Base-by-base conservation (phyloP, 1,139 yeast genomes). In the Saccharomyces hybrid region DNA sequence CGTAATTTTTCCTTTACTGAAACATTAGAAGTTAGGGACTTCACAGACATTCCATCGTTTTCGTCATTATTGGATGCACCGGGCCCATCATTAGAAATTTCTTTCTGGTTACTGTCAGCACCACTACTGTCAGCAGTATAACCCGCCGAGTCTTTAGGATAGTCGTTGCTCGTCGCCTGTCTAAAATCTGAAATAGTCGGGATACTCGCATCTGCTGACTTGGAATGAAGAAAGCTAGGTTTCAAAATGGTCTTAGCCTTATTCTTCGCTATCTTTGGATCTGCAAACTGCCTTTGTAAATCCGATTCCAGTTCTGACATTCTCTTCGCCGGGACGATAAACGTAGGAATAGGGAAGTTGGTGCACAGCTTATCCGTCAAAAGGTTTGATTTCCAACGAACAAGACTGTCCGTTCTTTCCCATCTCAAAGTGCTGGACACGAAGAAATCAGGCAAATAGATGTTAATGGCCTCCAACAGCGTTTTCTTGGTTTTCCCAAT, bases 321-420 rank as follows among this genome's bases (percentile, higher is more conserved):
- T 60, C 85, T 83, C 60, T 76, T 73, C 1, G 88, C 84, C 0
- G 93, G 90, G 0, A 82, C 85, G 34, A 85, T 78, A 29, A 85
- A 75, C 5, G 83, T 79, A 0, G 95, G 93, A n/a, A 84, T 74
- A 1, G 88, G 85, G 62, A 79, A 84, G 58, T 77, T 75, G 58
- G 80, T 81, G 38, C 84, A 84, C 52, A 86, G 71, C 52, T 85
- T 72, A 65, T 86, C 91, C 29, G 84, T 79, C 50, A 86, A 67
- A 58, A 81, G 76, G 14, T 82, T 79, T 1, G 87, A 80, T 32
- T 73, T 73, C 87, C 88, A 83, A 8, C 84, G 78, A 53, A 79
- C 75, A 21, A 82, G 71, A 12, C 85, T 86, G 2, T 82, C 79
- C 47, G 68, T 68, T 42, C 66, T 67, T 47, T 79, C 72, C 44